phyloP scores from a whole-genome alignment of 768 basidiomycete species.

The Mycena haematopus region DNA sequence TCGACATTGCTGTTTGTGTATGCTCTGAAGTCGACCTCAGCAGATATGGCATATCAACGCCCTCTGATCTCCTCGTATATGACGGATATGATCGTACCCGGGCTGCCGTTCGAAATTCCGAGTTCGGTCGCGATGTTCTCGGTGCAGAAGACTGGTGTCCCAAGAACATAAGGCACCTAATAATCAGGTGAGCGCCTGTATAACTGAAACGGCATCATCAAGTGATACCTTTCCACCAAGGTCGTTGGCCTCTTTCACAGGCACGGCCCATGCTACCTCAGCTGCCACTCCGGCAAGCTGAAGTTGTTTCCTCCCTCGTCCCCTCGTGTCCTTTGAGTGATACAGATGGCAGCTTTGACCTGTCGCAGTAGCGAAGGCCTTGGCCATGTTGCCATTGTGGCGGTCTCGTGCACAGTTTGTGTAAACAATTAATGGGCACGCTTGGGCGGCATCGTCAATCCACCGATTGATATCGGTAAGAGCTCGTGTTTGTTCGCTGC shows the following conservation, averaged over 20 bases:
- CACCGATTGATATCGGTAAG: no score
- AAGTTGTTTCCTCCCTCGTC: neutral
- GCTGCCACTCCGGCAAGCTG: conserved; percentile 16
- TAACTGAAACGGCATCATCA: no score
- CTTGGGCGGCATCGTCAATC: neutral
- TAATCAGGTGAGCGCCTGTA: no score
- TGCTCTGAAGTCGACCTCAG: neutral
- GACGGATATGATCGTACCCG: neutral
- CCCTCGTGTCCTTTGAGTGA: conserved; percentile 14
- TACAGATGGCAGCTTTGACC: neutral
- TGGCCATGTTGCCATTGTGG: no score
- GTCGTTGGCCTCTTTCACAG: conserved; percentile 20
- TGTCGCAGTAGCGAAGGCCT: no score
- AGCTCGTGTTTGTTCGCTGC: no score
- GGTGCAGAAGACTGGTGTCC: conserved; percentile 23
- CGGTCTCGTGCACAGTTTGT: conserved; percentile 1
- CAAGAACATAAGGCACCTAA: conserved; percentile 15
- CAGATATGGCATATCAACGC: no score
- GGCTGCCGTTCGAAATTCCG: conserved; percentile 22
- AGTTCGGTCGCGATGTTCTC: conserved; percentile 22
- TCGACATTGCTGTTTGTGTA: neutral
- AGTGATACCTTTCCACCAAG: conserved; percentile 10
- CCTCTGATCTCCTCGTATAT: no score
- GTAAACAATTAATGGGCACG: conserved; percentile 16
- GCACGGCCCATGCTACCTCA: conserved; percentile 13